phyloP scores from a whole-genome alignment of 1,284 basidiomycete species.

The Xerocomus minutiporus region DNA sequence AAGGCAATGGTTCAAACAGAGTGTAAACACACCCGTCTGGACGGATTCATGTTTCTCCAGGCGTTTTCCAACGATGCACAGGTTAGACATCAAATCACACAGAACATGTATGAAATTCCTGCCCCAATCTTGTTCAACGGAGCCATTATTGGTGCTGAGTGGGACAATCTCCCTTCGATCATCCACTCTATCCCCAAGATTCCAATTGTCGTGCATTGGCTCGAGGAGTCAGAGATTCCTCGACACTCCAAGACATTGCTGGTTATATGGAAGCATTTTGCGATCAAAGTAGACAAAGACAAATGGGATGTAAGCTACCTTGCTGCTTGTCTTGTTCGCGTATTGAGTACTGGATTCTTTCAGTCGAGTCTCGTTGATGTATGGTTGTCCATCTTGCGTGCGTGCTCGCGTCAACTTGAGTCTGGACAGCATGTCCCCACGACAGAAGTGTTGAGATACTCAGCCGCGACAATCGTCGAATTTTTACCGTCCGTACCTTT shows the following conservation, averaged over 20 bases:
- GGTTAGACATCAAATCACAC: constrained; percentile 11
- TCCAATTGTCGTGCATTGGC: constrained; percentile 31
- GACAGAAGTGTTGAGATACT: constrained; percentile 28
- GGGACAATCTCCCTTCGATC: constrained; percentile 18
- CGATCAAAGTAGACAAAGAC: constrained; percentile 14
- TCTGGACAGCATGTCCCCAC: constrained; percentile 34
- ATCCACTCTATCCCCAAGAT: constrained; percentile 24
- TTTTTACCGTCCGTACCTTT: constrained; percentile 21
- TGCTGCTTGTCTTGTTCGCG: neutral
- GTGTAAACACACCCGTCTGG: constrained; percentile 28
- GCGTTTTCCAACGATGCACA: constrained; percentile 33
- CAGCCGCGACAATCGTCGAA: constrained; percentile 20
- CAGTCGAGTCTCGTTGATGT: constrained; percentile 39
- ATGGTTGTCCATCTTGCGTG: constrained; percentile 54
- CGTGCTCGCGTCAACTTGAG: constrained; percentile 41
- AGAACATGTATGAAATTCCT: constrained; percentile 21
- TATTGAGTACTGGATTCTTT: constrained; percentile 7
- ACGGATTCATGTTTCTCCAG: constrained; percentile 39
- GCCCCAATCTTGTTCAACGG: constrained; percentile 31
- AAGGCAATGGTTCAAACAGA: constrained; percentile 36
- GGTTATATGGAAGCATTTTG: constrained; percentile 36
- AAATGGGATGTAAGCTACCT: constrained; percentile 26
- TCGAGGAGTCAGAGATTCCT: constrained; percentile 44
- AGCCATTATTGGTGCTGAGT: constrained; percentile 21
- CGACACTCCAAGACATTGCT: constrained; percentile 42